Percentiles rank a stretch among this genome's conserved stretches.
Evolutionary conservation across 306 rosid species (phyloP).

Genomic region (Begonia loranthoides): DNA sequence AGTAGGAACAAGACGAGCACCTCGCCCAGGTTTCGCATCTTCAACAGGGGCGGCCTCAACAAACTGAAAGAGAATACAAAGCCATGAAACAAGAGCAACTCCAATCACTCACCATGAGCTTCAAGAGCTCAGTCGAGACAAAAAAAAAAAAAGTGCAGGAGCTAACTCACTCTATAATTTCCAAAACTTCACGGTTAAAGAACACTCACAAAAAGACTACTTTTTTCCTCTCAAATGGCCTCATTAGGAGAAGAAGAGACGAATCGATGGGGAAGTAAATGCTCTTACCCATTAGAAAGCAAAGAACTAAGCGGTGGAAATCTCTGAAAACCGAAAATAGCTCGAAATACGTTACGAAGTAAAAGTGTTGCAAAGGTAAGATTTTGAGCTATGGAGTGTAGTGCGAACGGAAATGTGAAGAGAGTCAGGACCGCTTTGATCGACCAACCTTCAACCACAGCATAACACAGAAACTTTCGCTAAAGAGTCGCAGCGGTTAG

Average conservation of each 20-base stretch:
- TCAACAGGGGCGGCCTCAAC: conserved; percentile 19
- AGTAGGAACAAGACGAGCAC: conserved; percentile 23
- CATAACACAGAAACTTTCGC: not conserved
- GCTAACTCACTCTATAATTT: not conserved
- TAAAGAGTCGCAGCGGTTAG: not conserved
- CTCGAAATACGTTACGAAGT: not conserved
- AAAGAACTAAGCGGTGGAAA: too few relatives aligned
- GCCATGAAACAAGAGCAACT: conserved; percentile 29
- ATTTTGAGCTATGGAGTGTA: not conserved
- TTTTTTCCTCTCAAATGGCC: not conserved
- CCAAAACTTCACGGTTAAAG: not conserved
- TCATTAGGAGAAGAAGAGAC: not conserved
- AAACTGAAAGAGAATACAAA: conserved; percentile 11
- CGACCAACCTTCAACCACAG: not conserved
- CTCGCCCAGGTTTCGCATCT: conserved; percentile 23
- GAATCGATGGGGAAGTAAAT: not conserved
- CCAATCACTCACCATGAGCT: conserved; percentile 4
- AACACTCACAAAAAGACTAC: conserved; percentile 1
- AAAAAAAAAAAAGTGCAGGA: conserved; percentile 8
- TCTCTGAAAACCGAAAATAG: not conserved
- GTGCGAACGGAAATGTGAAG: not conserved
- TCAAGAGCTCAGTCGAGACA: not conserved
- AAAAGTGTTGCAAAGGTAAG: not conserved
- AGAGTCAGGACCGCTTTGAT: not conserved
- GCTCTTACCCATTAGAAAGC: too few relatives aligned